Base-by-base conservation (phyloP, 768 basidiomycete genomes). In the Suillus subaureus region DNA sequence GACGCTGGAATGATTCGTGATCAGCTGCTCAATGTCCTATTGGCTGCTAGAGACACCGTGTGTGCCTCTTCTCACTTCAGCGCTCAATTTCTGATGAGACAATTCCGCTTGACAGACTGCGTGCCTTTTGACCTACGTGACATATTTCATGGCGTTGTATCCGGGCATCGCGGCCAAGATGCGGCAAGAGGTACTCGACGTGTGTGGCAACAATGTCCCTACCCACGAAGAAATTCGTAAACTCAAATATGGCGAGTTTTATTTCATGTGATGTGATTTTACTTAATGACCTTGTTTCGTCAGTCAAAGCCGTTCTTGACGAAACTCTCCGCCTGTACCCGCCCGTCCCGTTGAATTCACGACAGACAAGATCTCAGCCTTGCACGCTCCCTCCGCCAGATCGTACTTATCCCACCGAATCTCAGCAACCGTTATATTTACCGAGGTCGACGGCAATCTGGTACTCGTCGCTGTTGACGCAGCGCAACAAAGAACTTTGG, bases 1-100 rank as follows among this genome's bases (percentile, higher is more conserved):
- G 92, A 93, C 72, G 77, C 78, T 13, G 79, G 84, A 9, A 74
- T 87, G 51, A 90, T 95, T 63, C 86, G 90, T 26, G 91, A 94
- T 76, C 90, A 94, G 68, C 75, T 94, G 15, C 81, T 94, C 57
- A 94, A 87, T 71, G 87, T 93, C 74, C 79, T 95, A 2, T 79
- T 94, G 13, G 93, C 93, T 6, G 84, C 90, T 28, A 78, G 93
- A 63, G 93, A 95, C 77, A 93, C 93, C 42, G 90, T 90, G 51
- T 56, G 85, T 79, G 23, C 54, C 47, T 62, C 52, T 28, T 37
- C 37, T 62, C 1, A 39, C 52, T 8, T 26, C 13, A n/a, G 51
- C 43, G 37, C 35, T 31, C 13, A 18, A 42, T 66, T 58, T 64
- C 54, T 51, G 61, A 39, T 18, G 58, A 7, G 12, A 28, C 15